Conservation (phyloP, 345 rosid species). For the Orychophragmus violaceus region DNA sequence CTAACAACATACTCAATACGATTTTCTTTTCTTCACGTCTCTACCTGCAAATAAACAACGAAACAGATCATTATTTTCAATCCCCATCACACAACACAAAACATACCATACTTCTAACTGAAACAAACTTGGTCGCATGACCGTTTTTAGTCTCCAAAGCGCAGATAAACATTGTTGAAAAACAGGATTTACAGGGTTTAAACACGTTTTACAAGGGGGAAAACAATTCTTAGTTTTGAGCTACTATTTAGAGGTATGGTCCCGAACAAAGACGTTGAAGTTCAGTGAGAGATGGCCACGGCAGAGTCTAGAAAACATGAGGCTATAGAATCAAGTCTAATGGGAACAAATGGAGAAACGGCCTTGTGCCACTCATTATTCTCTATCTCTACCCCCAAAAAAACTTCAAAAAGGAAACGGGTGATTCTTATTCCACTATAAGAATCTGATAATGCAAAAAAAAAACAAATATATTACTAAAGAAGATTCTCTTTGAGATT, state of each 20-base stretch:
- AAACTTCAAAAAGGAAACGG: conserved; percentile 15
- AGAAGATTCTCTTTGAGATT: conserved; percentile 26
- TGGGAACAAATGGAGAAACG: conserved; percentile 16
- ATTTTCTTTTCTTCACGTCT: conserved; percentile 27
- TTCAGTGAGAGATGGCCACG: conserved; percentile 10
- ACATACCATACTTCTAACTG: conserved; percentile 7
- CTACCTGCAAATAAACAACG: conserved; percentile 21
- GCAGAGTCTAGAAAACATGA: conserved; percentile 1
- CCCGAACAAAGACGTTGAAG: conserved; percentile 13
- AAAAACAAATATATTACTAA: conserved; percentile 10
- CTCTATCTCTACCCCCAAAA: not conserved
- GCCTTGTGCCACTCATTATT: conserved; percentile 26
- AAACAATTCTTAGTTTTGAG: not conserved
- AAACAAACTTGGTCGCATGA: not conserved
- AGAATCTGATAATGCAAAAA: conserved; percentile 27
- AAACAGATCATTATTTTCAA: conserved; percentile 2
- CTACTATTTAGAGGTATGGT: conserved; percentile 1
- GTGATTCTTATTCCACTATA: conserved; percentile 29
- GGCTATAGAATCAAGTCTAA: conserved; percentile 9
- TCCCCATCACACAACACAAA: not conserved
- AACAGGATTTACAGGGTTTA: no score
- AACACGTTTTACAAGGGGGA: not conserved
- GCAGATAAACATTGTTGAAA: not conserved
- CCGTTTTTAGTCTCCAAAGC: not conserved
- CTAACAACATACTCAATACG: conserved; percentile 20